Evolutionary conservation across 2,329 filamentous ascomycete species (phyloP), one percentile per base, ranked within the genome.

Genomic region (Zymoseptoria passerinii): DNA sequence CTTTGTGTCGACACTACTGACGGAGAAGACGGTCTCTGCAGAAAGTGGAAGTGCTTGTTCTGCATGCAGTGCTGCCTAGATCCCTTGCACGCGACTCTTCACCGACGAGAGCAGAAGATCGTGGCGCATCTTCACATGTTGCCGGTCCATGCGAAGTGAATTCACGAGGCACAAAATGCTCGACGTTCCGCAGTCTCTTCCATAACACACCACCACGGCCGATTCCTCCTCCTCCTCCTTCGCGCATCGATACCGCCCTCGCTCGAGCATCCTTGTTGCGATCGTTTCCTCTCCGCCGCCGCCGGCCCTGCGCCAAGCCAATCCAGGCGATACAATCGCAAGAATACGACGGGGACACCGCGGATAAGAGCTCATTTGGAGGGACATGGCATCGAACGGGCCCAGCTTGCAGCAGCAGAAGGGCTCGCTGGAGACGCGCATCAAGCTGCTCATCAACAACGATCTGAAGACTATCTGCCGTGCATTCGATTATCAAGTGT

Each of bases 401-500:
- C 70, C 75, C 56, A 58, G 70, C 50, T 60, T 78, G 48, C 76
- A 79, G 64, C 71, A 73, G 61, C 70, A 73, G 65, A 63, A 58
- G 50, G 51, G 50, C n/a, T 60, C 53, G 10, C 52, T 71, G 19
- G 66, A 67, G 52, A 61, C 67, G n/a, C 63, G 63, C 28, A 65
- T 73, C 57, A 83, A 83, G 68, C 79, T 75, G 8, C 73, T 86
- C 55, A 76, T 84, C 56, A 85, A 84, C 69, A 77, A 77, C 60
- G 85, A 92, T 67, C 81, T 96, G 53, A 89, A 90, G 67, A 80
- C 80, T 55, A 86, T 97, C 64, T 88, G 92, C 70, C 82, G 84
- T 63, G 78, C 82, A 61, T 89, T 95, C 75, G 82, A 85, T 52
- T 78, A 95, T 40, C 82, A 83, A 64, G 87, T 89, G 61, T 89